These are phyloP conservation scores for Candida sp. DNA, from an alignment of 1,139 yeast genomes.

Conservation along the genomic window DNA sequence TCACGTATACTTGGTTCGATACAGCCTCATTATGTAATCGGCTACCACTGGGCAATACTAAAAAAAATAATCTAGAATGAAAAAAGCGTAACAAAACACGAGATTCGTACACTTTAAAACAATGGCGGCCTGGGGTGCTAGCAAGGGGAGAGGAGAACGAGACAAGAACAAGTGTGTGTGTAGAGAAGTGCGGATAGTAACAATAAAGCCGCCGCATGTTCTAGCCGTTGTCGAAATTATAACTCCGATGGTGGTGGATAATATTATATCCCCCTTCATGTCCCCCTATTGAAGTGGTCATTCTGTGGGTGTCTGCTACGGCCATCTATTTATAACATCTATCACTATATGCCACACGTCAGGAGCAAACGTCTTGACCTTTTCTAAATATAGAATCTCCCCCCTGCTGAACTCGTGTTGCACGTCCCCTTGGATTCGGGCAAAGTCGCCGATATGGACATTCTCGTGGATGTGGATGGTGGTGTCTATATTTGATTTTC, in stretches of 20 bases:
- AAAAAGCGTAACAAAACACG: background rate
- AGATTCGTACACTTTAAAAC: background rate
- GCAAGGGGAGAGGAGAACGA: background rate
- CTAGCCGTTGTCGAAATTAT: background rate
- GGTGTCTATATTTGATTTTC: conserved; percentile 20
- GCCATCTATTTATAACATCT: conserved; percentile 32
- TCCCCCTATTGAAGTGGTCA: background rate
- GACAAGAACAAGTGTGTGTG: background rate
- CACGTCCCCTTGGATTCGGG: conserved; percentile 27
- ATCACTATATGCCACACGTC: conserved; percentile 82
- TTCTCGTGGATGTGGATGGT: conserved; percentile 80
- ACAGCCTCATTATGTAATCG: too few relatives aligned
- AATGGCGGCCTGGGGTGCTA: background rate
- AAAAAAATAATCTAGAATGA: too few relatives aligned
- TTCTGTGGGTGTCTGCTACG: background rate
- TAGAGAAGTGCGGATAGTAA: too few relatives aligned
- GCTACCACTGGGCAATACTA: too few relatives aligned
- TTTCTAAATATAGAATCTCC: conserved; percentile 44
- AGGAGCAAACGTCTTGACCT: conserved; percentile 86
- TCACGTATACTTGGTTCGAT: too few relatives aligned
- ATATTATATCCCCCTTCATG: background rate
- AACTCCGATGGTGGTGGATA: background rate
- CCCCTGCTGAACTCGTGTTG: conserved; percentile 15
- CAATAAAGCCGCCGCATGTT: background rate
- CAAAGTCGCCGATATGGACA: conserved; percentile 51